These are phyloP conservation scores for Plasmodium fragile DNA, from an alignment of 169 alveolate species.

Conservation along the genomic window DNA sequence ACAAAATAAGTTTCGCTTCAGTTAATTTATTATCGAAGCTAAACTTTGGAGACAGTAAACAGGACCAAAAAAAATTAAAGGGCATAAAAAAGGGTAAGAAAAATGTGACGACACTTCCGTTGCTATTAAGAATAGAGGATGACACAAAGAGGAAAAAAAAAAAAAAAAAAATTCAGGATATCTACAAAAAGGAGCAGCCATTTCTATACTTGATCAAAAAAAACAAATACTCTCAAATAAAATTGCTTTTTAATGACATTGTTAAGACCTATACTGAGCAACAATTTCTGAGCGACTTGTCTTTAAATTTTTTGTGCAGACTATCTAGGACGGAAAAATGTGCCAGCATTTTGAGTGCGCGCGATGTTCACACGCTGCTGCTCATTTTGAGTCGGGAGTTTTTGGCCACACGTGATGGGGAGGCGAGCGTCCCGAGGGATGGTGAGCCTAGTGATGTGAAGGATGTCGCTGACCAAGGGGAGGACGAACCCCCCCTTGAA, in stretches of 20 bases:
- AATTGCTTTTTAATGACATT: conserved; percentile 40
- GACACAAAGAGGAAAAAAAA: conserved; percentile 11
- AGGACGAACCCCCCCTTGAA: neutral
- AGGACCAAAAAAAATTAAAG: neutral
- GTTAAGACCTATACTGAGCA: conserved; percentile 32
- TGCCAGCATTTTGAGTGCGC: neutral
- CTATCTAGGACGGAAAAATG: neutral
- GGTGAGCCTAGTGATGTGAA: neutral
- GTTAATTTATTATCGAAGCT: conserved; percentile 28
- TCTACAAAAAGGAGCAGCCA: conserved; percentile 10
- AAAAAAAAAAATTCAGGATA: conserved; percentile 4
- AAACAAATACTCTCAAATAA: neutral
- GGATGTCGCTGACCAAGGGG: neutral
- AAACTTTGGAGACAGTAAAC: conserved; percentile 6
- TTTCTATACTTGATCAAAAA: conserved; percentile 28
- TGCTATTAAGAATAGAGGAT: conserved; percentile 44
- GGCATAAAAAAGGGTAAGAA: conserved; percentile 15
- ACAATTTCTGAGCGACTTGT: conserved; percentile 41
- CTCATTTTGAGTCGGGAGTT: conserved; percentile 55
- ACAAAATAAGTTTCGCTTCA: conserved; percentile 57
- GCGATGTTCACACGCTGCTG: conserved; percentile 12
- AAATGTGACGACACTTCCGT: neutral
- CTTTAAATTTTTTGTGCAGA: conserved; percentile 38
- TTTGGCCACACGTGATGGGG: neutral
- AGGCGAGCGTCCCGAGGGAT: neutral